Conservation (phyloP, 1,139 yeast species). For the Candida buenavistaensis region DNA sequence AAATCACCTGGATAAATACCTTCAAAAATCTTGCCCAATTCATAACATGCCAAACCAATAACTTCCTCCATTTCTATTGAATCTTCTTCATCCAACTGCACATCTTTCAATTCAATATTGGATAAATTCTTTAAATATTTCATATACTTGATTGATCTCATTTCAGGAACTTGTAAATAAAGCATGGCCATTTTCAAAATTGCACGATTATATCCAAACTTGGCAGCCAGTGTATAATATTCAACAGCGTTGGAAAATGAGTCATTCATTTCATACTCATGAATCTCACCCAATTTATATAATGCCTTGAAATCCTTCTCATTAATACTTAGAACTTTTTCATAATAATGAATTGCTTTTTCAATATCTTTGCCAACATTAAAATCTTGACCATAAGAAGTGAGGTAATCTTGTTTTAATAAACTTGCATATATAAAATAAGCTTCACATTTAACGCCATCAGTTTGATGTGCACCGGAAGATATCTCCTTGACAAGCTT, state of each 20-base stretch:
- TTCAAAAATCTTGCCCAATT: conserved; percentile 72
- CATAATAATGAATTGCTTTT: conserved; percentile 33
- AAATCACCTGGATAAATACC: conserved; percentile 56
- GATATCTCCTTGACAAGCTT: conserved; percentile 40
- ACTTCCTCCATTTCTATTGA: conserved; percentile 43
- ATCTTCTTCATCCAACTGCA: conserved; percentile 41
- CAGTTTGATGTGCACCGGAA: conserved; percentile 22
- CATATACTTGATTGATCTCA: conserved; percentile 38
- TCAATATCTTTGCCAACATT: conserved; percentile 32
- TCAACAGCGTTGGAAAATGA: conserved; percentile 35
- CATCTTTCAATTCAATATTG: conserved; percentile 33
- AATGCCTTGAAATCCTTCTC: conserved; percentile 36
- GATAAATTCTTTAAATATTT: conserved; percentile 41
- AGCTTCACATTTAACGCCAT: conserved; percentile 27
- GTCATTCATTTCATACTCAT: conserved; percentile 34
- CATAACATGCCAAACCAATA: conserved; percentile 43
- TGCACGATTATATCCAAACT: conserved; percentile 45
- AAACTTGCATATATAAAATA: conserved; percentile 43
- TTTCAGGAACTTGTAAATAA: conserved; percentile 35
- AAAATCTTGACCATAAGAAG: conserved; percentile 38
- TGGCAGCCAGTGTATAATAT: conserved; percentile 41
- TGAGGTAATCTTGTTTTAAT: conserved; percentile 36
- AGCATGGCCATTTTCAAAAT: conserved; percentile 44
- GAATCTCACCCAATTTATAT: conserved; percentile 43
- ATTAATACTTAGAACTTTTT: conserved; percentile 33